Evolutionary conservation across 768 basidiomycete species (phyloP).

Genomic region (Tricholoma saponaceum): DNA sequence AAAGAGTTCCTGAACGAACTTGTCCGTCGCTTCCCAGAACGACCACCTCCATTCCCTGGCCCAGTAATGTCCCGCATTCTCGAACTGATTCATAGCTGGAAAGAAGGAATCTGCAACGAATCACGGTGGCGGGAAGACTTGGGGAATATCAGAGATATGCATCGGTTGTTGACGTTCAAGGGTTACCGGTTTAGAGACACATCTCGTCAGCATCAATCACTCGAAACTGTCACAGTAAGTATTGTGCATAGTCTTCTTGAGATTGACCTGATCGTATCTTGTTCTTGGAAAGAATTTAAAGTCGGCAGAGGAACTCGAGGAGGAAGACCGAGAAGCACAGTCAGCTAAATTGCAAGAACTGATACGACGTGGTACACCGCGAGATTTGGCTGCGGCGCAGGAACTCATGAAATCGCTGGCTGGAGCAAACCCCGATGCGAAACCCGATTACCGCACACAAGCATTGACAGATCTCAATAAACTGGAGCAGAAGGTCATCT

Average conservation of each 20-base stretch:
- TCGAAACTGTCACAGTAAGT: conserved; percentile 41
- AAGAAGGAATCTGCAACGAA: conserved; percentile 84
- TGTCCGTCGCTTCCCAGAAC: conserved; percentile 95
- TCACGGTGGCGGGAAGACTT: conserved; percentile 95
- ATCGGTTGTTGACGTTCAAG: conserved; percentile 89
- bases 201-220: conserved; percentile 27
- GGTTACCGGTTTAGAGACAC: conserved; percentile 76
- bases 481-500: conserved; percentile 89
- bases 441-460: conserved; percentile 91
- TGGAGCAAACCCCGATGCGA: conserved; percentile 91
- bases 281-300: conserved; percentile 66
- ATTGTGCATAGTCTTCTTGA: neutral
- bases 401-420: conserved; percentile 96
- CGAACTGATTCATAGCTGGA: conserved; percentile 92
- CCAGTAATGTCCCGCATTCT: conserved; percentile 94
- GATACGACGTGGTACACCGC: conserved; percentile 91
- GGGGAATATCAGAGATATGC: conserved; percentile 97
- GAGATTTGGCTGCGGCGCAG: conserved; percentile 92
- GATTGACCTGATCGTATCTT: neutral
- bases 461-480: conserved; percentile 89
- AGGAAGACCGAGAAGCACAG: conserved; percentile 92
- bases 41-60: conserved; percentile 92
- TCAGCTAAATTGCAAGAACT: conserved; percentile 98
- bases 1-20: conserved; percentile 99
- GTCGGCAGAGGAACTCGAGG: conserved; percentile 93